These are phyloP conservation scores for Gastrolobium villosum DNA, from an alignment of 306 rosid genomes.

Conservation along the genomic window DNA sequence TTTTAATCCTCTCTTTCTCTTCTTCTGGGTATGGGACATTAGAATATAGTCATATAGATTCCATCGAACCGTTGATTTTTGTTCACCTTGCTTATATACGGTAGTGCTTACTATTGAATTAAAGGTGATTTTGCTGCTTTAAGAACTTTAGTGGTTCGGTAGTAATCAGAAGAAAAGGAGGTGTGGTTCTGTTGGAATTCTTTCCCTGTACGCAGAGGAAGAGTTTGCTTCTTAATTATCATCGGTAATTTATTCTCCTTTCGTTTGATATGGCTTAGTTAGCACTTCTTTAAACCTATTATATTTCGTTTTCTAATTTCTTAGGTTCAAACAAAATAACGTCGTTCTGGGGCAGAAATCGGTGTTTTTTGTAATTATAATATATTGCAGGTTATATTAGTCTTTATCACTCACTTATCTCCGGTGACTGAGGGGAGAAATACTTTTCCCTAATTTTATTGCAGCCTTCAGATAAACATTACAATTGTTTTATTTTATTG, in stretches of 20 bases:
- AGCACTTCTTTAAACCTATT: not conserved
- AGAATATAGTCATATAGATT: not conserved
- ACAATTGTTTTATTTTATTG: not conserved
- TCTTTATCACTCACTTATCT: too few relatives aligned
- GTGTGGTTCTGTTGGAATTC: slow-evolving; percentile 29
- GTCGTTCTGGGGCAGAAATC: too few relatives aligned
- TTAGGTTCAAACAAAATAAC: slow-evolving; percentile 36
- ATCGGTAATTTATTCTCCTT: slow-evolving; percentile 45
- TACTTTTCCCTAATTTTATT: slow-evolving; percentile 7
- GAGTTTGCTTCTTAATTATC: slow-evolving; percentile 41
- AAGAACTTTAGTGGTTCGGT: not conserved
- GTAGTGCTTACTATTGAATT: not conserved
- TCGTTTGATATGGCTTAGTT: not conserved
- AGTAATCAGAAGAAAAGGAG: not conserved
- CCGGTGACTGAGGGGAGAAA: too few relatives aligned
- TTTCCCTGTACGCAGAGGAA: slow-evolving; percentile 29
- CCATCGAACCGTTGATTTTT: slow-evolving; percentile 11
- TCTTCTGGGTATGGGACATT: too few relatives aligned
- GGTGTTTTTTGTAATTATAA: too few relatives aligned
- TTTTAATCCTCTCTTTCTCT: not conserved
- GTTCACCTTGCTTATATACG: slow-evolving; percentile 17
- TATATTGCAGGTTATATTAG: too few relatives aligned
- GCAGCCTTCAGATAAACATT: not conserved
- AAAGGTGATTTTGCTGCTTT: not conserved
- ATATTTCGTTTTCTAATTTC: slow-evolving; percentile 4